Evolutionary conservation across 2,329 filamentous ascomycete genomes (phyloP).

Genomic region (Diaporthe vexans): DNA sequence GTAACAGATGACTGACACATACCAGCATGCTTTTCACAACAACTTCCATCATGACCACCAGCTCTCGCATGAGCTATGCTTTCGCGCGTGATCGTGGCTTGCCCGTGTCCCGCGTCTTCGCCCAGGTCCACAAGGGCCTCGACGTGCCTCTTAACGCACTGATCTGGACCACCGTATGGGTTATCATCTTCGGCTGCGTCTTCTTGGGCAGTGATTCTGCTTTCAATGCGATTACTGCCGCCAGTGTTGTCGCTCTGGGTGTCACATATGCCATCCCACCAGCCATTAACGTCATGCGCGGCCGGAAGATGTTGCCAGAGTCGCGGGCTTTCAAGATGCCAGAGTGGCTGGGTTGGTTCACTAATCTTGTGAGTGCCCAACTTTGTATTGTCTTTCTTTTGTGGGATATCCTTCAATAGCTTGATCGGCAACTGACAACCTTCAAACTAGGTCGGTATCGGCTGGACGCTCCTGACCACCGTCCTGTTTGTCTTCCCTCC

Average conservation of each 20-base stretch:
- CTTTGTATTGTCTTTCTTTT: too few species aligned
- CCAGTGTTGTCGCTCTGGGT: constrained; percentile 79
- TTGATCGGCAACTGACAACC: constrained; percentile 47
- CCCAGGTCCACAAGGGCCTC: constrained; percentile 71
- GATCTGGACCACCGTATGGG: constrained; percentile 69
- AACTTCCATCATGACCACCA: constrained; percentile 75
- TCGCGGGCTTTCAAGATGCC: constrained; percentile 53
- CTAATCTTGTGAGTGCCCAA: constrained; percentile 44
- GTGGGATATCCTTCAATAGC: background rate
- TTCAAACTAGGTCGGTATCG: constrained; percentile 64
- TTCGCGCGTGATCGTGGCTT: constrained; percentile 78
- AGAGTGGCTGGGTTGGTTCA: constrained; percentile 53
- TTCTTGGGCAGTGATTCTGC: constrained; percentile 75
- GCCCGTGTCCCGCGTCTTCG: constrained; percentile 71
- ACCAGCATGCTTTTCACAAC: constrained; percentile 69
- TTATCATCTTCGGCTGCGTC: constrained; percentile 78
- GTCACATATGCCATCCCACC: constrained; percentile 83
- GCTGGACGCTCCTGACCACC: constrained; percentile 78
- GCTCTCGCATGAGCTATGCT: constrained; percentile 75
- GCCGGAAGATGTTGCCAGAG: constrained; percentile 74
- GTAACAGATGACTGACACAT: too few species aligned
- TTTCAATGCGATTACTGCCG: constrained; percentile 79
- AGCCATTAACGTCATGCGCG: constrained; percentile 76
- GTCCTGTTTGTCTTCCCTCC: constrained; percentile 84
- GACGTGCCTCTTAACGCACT: constrained; percentile 77